Evolutionary conservation across 1,139 yeast species (phyloP), one percentile per base, ranked within the genome.

Genomic region (Eremothecium coryli): DNA sequence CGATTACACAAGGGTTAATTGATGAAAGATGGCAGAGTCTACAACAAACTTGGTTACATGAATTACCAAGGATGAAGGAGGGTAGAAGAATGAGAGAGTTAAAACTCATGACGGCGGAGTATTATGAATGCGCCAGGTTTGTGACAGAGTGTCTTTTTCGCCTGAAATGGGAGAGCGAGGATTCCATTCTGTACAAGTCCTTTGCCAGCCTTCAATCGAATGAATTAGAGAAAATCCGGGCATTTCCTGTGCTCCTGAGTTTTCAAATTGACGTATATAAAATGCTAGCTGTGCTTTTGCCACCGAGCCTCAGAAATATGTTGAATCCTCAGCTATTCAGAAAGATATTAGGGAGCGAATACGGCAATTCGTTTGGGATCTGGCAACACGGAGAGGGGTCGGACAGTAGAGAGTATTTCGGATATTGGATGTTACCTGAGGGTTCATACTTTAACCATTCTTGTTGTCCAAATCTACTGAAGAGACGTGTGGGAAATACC

Each of bases 281-380:
- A 49, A 73, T 73, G 43, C 51, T 77, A 24, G 60, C 56, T 37
- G 46, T 68, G 3, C 52, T 68, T 6, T 54, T 70, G n/a, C 70
- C 73, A 0, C 44, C 45, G 0, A 47, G 48, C 14, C 51, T 73
- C 21, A 65, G 61, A 31, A 51, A 54, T 1, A 49, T 54, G n/a
- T 56, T 76, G 11, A 62, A 68, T 2, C 56, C 70, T 1, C 52
- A 53, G 3, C 44, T 45, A 3, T 57, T 78, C 15, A 61, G 84
- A 32, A 56, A 61, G 6, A 65, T 73, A 4, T 61, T 76, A 31
- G 86, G 86, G 2, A 62, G 69, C 25, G 81, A 76, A 42, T 68
- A 77, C 23, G 79, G 82, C n/a, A 79, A 79, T 50, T 79, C 86
- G 0, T 79, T 79, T 57, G 86, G 86, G 0, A 73, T 77, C 13